Base-by-base conservation (phyloP, 352 stramenopile species). In the Pythium aristosporum region DNA sequence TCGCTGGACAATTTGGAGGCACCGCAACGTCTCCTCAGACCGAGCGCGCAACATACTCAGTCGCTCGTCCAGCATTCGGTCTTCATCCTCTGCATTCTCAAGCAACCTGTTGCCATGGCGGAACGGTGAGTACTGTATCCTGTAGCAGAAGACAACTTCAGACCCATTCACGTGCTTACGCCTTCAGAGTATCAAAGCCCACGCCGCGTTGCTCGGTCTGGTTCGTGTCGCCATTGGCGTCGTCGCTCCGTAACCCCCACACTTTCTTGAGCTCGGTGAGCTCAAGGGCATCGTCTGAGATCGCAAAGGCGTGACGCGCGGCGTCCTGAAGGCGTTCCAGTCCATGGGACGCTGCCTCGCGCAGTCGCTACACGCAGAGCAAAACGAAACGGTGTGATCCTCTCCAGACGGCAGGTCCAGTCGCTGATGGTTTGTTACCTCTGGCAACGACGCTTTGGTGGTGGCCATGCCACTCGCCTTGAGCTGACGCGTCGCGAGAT, bases 401-500 rank as follows among this genome's bases (percentile, higher is more conserved):
- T 55, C 25, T n/a, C 25, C 25, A 18, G 3, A 50, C 44, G 16
- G n/a, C 42, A 30, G 0, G 10, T 30, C 21, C 3, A 0, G 8
- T 8, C n/a, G 15, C n/a, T 9, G n/a, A 9, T 30, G 21, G 44
- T 5, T 39, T 1, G 44, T 28, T 30, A 89, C 80, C 66, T 83
- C 69, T 10, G 73, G 63, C 6, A 89, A 53, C 8, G 79, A 79
- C 1, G 63, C 63, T 18, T 80, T 68, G 25, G 77, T 62, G 12
- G 83, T 74, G 20, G 57, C 67, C 68, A 87, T 75, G 12, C 78
- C 76, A 16, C 71, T 82, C 3, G 73, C 56, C 51, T 86, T 74
- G 36, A 89, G 68, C 58, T 86, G 77, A 5, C 74, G 72, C 44
- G 86, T 88, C 10, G 78, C 82, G 15, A 87, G 58, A 9, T 82